Evolutionary conservation across 106 monocot genomes (phyloP), one percentile per base, ranked within the genome.

Genomic region (Phalaenopsis aphrodite): DNA sequence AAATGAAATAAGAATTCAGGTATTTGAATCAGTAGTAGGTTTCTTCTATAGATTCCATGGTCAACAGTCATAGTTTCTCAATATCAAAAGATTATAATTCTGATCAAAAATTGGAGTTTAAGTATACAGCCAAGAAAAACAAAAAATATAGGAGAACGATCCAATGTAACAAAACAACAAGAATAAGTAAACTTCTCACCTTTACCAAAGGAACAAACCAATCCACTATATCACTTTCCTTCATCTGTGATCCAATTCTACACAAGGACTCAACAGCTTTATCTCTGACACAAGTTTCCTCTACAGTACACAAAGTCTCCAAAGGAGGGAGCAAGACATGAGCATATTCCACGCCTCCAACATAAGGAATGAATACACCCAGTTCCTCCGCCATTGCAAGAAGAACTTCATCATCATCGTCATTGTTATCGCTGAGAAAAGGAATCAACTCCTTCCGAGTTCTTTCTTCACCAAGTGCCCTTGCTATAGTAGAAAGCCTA

Each of bases 321-420:
- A 95, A 83, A 12, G 95, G 95, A 9, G 93, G 91, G 42, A 95
- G 89, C 56, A 95, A 79, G 45, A 93, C 93, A 86, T 89, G 89
- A 64, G 93, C 89, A 87, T 89, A 80, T 8, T 95, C 95, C 39
- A 93, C 85, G 19, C 95, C 95, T 56, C 95, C 95, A 82, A 95
- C 89, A 88, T 93, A 93, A 55, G 95, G 95, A 86, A 95, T 95
- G 69, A 95, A 95, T 18, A 86, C 91, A 0, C 95, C 95, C 65
- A 95, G 72, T 67, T 95, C 92, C 82, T 93, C 95, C 0, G 90
- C 95, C 95, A 95, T 95, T 52, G 95, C 95, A 85, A 93, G 95
- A 85, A 95, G 95, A 52, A 95, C 93, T 81, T 95, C 95, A 74
- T 95, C 95, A 78, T 95, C 95, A 7, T 95, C 95, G n/a, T 95